A percentile compares a stretch with the other conserved stretches of the same genome.
Conservation (phyloP, 108 stramenopile genomes). For the Cylindrotheca fusiformis region DNA sequence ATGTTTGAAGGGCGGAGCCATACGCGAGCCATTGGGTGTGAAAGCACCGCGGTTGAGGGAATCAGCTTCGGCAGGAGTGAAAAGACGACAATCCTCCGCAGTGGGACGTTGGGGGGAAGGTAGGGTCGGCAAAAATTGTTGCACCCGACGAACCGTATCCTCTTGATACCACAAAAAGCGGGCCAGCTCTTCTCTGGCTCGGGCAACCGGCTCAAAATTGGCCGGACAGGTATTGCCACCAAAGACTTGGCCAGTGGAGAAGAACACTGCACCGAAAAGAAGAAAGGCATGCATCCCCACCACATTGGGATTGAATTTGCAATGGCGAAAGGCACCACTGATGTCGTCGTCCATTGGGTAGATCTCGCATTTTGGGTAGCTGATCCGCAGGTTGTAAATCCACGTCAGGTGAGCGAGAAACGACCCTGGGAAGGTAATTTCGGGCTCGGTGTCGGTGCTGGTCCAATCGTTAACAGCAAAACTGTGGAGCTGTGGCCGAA, state of each 20-base stretch:
- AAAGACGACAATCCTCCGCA: neutral
- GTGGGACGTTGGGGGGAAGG: neutral
- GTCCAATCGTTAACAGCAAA: conserved; percentile 17
- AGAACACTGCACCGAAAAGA: neutral
- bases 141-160: neutral
- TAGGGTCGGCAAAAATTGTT: neutral
- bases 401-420: neutral
- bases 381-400: conserved; percentile 15
- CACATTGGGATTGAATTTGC: conserved; percentile 9
- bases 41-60: conserved; percentile 5
- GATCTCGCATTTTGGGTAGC: conserved; percentile 4
- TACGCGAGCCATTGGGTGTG: neutral
- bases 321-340: conserved; percentile 3
- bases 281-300: conserved; percentile 7
- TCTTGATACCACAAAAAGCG: conserved; percentile 4
- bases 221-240: conserved; percentile 6
- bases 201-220: conserved; percentile 4
- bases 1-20: neutral
- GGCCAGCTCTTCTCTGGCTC: conserved; percentile 2
- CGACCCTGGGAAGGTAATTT: conserved; percentile 1
- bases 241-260: conserved; percentile 12
- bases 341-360: conserved; percentile 1
- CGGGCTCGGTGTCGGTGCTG: conserved; percentile 11
- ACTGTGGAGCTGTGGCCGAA: neutral
- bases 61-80: conserved; percentile 2